A percentile compares a stretch with the other conserved stretches of the same genome.
These are phyloP conservation scores for Irpex sp. DNA, from an alignment of 1,284 basidiomycete genomes.

Conservation along the genomic window DNA sequence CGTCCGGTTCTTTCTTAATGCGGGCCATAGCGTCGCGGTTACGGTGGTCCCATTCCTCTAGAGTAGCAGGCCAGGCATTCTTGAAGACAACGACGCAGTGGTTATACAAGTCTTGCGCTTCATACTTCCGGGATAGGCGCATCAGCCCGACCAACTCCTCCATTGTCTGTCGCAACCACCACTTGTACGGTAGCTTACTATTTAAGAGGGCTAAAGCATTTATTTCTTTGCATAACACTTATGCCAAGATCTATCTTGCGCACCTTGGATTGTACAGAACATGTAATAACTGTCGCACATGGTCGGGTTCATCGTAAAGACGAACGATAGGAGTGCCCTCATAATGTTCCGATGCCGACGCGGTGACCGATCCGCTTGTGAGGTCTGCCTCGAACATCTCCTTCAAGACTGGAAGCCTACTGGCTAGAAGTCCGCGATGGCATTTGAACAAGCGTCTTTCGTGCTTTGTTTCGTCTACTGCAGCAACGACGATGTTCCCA, in stretches of 20 bases:
- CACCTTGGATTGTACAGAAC: neutral
- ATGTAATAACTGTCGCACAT: neutral
- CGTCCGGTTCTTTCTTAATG: neutral
- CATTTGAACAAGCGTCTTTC: neutral
- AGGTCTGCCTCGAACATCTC: neutral
- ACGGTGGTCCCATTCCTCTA: neutral
- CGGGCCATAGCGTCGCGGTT: neutral
- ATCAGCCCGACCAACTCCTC: neutral
- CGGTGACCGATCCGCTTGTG: neutral
- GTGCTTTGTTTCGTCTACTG: neutral
- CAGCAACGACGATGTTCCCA: neutral
- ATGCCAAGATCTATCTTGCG: neutral
- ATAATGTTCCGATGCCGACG: neutral
- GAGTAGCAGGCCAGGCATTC: neutral
- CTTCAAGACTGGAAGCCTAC: neutral
- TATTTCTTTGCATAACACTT: neutral
- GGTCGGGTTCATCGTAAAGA: neutral
- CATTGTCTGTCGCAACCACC: neutral
- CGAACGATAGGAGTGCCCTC: neutral
- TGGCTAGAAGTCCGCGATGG: neutral
- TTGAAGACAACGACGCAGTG: neutral
- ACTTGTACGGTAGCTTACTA: neutral
- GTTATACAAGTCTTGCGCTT: neutral
- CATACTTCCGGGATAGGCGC: neutral
- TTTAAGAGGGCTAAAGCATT: neutral